A percentile compares a stretch with the other conserved stretches of the same genome.
Conservation (phyloP, 2,329 filamentous ascomycete species). For the Tolypocladium ophioglossoides region DNA sequence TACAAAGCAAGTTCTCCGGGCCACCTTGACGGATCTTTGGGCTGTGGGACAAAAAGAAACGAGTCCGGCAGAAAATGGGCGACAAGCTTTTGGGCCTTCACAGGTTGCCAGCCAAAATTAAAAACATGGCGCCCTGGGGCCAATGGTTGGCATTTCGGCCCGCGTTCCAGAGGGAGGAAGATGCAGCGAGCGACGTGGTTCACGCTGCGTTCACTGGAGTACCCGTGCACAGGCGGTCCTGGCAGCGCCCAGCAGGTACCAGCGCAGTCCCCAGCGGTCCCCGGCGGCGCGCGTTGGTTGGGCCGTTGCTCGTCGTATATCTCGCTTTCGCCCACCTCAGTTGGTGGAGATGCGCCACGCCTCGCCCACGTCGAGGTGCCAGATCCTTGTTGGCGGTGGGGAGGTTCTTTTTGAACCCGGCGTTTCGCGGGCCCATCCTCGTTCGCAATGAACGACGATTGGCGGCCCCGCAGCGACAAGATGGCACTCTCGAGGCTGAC, state of each 20-base stretch:
- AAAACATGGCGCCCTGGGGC: background rate
- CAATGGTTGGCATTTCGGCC: background rate
- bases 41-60: background rate
- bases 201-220: background rate
- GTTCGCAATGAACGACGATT: background rate
- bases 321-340: background rate
- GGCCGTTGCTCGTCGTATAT: background rate
- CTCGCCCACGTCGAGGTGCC: background rate
- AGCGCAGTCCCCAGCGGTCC: background rate
- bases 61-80: background rate
- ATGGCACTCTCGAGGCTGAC: background rate
- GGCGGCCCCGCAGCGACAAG: background rate
- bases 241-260: background rate
- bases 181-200: background rate
- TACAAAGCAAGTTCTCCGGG: too few species aligned
- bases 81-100: background rate
- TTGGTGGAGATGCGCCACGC: background rate
- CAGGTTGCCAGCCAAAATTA: background rate
- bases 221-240: background rate
- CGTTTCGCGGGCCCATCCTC: background rate
- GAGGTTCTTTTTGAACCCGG: background rate
- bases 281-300: background rate
- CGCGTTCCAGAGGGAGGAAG: background rate
- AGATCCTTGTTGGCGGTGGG: background rate
- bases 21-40: background rate